Conservation (phyloP, 179 eudicot genomes). For the Beta corolliflora region DNA sequence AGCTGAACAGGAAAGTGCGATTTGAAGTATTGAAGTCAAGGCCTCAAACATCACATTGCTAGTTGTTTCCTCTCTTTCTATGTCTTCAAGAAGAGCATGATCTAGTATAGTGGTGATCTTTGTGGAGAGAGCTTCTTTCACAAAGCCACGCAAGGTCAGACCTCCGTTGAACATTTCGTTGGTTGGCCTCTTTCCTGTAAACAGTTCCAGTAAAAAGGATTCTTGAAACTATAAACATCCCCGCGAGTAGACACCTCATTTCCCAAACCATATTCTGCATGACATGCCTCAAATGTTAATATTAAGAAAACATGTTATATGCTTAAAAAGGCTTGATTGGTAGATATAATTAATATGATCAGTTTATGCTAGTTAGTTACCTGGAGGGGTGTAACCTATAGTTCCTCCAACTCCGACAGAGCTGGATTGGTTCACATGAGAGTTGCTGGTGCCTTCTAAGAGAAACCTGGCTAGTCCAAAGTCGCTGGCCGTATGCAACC, state of each 20-base stretch:
- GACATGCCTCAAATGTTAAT: not conserved
- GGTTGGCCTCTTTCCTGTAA: constrained; percentile 33
- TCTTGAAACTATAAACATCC: constrained; percentile 16
- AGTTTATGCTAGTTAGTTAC: constrained; percentile 8
- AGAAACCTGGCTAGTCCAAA: constrained; percentile 36
- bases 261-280: constrained; percentile 30
- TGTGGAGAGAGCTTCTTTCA: constrained; percentile 19
- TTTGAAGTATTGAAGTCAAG: too few relatives aligned
- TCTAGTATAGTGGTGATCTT: constrained; percentile 17
- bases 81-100: constrained; percentile 13
- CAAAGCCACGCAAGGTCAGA: constrained; percentile 26
- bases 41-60: too few relatives aligned
- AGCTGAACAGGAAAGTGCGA: too few relatives aligned
- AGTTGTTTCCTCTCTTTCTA: not conserved
- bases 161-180: constrained; percentile 17
- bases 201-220: constrained; percentile 27
- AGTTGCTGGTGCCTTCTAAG: not conserved
- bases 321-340: too few relatives aligned
- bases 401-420: constrained; percentile 34
- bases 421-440: constrained; percentile 14
- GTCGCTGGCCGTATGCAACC: constrained; percentile 34
- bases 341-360: too few relatives aligned
- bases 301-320: not conserved
- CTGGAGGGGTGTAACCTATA: constrained; percentile 37
- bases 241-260: constrained; percentile 7